Base-by-base conservation (phyloP, 768 basidiomycete genomes). In the Neoboletus brunneissimus region DNA sequence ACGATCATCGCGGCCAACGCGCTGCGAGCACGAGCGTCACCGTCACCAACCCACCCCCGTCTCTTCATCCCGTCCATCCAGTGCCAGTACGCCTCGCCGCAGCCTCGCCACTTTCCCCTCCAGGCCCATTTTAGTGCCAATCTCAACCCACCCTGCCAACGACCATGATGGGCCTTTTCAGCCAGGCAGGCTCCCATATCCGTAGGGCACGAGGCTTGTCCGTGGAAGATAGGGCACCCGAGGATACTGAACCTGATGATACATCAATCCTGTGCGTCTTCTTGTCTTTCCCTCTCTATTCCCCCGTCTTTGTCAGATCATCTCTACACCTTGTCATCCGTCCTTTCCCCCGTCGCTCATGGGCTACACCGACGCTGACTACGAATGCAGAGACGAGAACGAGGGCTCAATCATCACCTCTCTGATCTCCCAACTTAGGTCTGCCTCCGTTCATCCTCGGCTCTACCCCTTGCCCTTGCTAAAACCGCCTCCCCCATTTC, bases 391-490 rank as follows among this genome's bases (percentile, higher is more conserved):
- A 73, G 93, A 96, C 74, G 93, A 95, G 72, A 81, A 94, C 73
- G 90, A 98, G 70, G 94, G 94, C 49, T 96, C 93, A 45, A 83
- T 98, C 63, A 89, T 97, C 70, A 71, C 84, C 58, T 87, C 87
- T 13, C 74, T 97, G 64, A 96, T 97, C 67, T 89, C 90, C 22
- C 95, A 98, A 72, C 82, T 97, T 55, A 81, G 88, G 93, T 87
- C 58, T 42, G 81, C 68, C 51, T 13, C 43, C 15, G 16, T 38
- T 38, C 54, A 35, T 27, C 53, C 42, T n/a, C 34, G 52, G n/a
- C 2, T 8, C 18, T 15, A 20, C 41, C 35, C n/a, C 22, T 22
- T 46, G 18, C 27, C 49, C 45, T 27, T 18, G 56, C 66, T 66
- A 37, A 67, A 20, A 20, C 31, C 50, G 40, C n/a, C 44, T 10